These are phyloP conservation scores for Aspergillus unguis DNA, from an alignment of 2,329 filamentous ascomycete genomes.

Conservation along the genomic window DNA sequence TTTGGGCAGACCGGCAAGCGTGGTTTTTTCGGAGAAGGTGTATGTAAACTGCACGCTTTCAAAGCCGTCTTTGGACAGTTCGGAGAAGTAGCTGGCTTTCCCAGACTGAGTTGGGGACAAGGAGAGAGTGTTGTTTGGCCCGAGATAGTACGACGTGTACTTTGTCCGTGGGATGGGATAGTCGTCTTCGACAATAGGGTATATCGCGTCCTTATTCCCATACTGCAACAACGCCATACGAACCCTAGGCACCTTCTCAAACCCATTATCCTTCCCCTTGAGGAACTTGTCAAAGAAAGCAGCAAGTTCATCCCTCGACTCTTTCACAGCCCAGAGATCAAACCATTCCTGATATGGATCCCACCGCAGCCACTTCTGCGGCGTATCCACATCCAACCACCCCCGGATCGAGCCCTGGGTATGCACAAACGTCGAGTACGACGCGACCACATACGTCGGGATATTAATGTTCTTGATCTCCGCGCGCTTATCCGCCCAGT, in stretches of 20 bases:
- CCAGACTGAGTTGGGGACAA: too few relatives aligned
- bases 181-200: conserved; percentile 9
- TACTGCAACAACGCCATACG: conserved; percentile 40
- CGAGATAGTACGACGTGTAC: conserved; percentile 29
- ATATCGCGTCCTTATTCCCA: conserved; percentile 24
- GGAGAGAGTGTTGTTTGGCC: not conserved
- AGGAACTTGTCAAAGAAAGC: conserved; percentile 46
- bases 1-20: conserved; percentile 45
- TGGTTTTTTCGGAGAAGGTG: conserved; percentile 36
- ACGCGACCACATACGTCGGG: conserved; percentile 36
- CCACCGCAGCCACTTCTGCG: conserved; percentile 46
- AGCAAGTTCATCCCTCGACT: not conserved
- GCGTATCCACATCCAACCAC: conserved; percentile 35
- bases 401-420: conserved; percentile 38
- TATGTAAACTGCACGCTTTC: conserved; percentile 33
- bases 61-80: conserved; percentile 9
- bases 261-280: conserved; percentile 41
- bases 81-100: not conserved
- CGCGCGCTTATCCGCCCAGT: conserved; percentile 40
- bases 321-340: conserved; percentile 32
- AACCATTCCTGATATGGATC: conserved; percentile 46
- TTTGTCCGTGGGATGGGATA: conserved; percentile 28
- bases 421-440: conserved; percentile 34
- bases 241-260: conserved; percentile 45
- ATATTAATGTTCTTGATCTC: conserved; percentile 36